A percentile compares a stretch with the other conserved stretches of the same genome.
Evolutionary conservation across 139 green algal genomes (phyloP).

Genomic region (Coccomyxa sp.): DNA sequence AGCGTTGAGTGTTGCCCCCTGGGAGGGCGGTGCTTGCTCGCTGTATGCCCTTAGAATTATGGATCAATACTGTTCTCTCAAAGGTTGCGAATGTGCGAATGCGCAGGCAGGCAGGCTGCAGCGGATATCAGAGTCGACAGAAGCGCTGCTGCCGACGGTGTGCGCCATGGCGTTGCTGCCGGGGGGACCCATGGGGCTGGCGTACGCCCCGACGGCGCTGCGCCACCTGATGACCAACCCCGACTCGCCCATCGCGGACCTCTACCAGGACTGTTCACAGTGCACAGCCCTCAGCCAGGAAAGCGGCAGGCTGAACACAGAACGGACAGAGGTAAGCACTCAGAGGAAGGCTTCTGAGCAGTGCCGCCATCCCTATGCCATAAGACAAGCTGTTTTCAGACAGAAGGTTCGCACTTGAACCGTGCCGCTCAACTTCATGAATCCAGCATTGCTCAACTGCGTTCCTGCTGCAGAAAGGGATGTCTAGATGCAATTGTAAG

Average conservation of each 20-base stretch:
- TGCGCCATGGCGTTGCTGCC: slow-evolving; percentile 64
- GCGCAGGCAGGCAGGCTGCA: too few relatives aligned
- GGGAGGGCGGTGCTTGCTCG: too few relatives aligned
- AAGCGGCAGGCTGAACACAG: neutral
- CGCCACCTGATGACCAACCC: slow-evolving; percentile 51
- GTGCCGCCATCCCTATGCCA: neutral
- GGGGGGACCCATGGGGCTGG: slow-evolving; percentile 4
- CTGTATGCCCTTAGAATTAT: too few relatives aligned
- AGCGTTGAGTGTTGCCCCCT: neutral
- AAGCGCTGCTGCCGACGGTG: slow-evolving; percentile 36
- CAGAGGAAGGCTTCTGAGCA: neutral
- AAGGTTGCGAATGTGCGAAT: too few relatives aligned
- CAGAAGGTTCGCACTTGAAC: neutral
- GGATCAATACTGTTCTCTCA: too few relatives aligned
- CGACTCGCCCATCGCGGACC: slow-evolving; percentile 44
- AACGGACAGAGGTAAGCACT: neutral
- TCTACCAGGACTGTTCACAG: slow-evolving; percentile 50
- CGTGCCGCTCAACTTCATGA: neutral
- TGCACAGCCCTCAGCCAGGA: slow-evolving; percentile 24
- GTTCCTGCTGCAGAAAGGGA: too few relatives aligned
- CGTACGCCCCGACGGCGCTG: slow-evolving; percentile 36
- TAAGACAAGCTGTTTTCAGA: neutral
- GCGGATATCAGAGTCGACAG: neutral
- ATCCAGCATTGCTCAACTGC: too few relatives aligned
- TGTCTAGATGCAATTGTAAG: too few relatives aligned